Base-by-base conservation (phyloP, 2,329 filamentous ascomycete species). In the Pleurostoma richardsiae region DNA sequence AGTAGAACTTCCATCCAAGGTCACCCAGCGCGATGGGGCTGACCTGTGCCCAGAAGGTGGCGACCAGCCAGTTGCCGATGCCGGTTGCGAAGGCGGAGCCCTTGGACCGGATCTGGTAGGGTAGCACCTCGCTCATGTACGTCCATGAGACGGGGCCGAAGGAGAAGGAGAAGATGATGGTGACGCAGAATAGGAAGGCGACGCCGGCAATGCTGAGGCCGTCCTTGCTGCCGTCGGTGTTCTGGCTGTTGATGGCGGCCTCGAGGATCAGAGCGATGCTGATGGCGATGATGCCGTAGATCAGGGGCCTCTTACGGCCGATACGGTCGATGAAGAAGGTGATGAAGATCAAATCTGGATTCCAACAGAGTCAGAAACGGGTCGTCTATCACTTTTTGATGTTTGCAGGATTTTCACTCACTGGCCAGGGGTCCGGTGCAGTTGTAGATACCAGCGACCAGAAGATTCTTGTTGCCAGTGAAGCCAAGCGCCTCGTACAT, bases 121-220 rank as follows among this genome's bases (percentile, higher is more conserved):
- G 82, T 62, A 82, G 80, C 49, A 86, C 79, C 60, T 86, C 83
- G 11, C 76, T 75, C 59, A 82, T 81, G 60, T 86, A 86, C 1
- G 85, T 71, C 80, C 82, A 85, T 1, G 70, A 73, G 57, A 78
- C 73, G 4, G 79, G 77, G 2, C 80, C 76, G 64, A 80, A 83
- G 1, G 77, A 80, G 40, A 80, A 56, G 4, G 76, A 79, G 54
- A 82, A 84, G 53, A 82, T 74, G 10, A 76, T 70, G 27, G 77
- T 77, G 44, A 82, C 79, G 42, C 73, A 72, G 59, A 85, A 86
- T n/a, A 86, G 62, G 64, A 86, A 85, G 54, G 82, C 80, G 19
- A 86, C 79, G 10, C 79, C 82, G 1, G 72, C 78, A 38, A 82
- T 78, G 40, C 80, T 81, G 39, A 81, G 61, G 43, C 69, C 64